Evolutionary conservation across 169 alveolate genomes (phyloP), one percentile per base, ranked within the genome.

Genomic region (Plasmodium yoelii): DNA sequence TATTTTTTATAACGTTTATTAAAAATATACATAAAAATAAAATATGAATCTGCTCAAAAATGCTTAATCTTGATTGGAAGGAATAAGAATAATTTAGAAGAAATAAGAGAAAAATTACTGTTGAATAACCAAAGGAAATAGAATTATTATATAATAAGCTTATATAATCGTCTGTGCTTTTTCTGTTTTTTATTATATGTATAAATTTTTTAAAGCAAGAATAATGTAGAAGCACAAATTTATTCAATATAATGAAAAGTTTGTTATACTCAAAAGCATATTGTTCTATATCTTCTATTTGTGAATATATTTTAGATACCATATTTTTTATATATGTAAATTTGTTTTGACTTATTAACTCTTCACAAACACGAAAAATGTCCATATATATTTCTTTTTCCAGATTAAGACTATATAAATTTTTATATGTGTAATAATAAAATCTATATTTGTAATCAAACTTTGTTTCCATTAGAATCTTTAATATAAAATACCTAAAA

Each of bases 11-110:
- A 51, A 13, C n/a, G n/a, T 74, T 74, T 74, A 53, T 61, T 47
- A 74, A 19, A 51, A 61, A 34, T 47, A 74, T 22, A 3, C 88
- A 74, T 22, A 74, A 39, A 3, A 74, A 42, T 51, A 74, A 49
- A 46, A 74, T 74, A 39, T 63, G 13, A 10, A 42, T 47, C 56
- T 74, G 88, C 12, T 74, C 88, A 39, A 42, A 74, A 39, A 74
- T 68, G 24, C 88, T 46, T 61, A 74, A 26, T 10, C 24, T 44
- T 12, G 67, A 74, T 61, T 74, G 88, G 19, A 42, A 60, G 9
- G 73, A 46, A 42, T 60, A 74, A 3, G 88, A 74, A 56, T 74
- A 74, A 68, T 74, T 74, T 67, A 74, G 63, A 74, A 74, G 88
- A 26, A 74, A 74, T 15, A 53, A 22, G 19, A 74, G 70, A 68